A percentile compares a stretch with the other conserved stretches of the same genome.
These are phyloP conservation scores for Neoboletus magnificus DNA, from an alignment of 768 basidiomycete genomes.

Conservation along the genomic window DNA sequence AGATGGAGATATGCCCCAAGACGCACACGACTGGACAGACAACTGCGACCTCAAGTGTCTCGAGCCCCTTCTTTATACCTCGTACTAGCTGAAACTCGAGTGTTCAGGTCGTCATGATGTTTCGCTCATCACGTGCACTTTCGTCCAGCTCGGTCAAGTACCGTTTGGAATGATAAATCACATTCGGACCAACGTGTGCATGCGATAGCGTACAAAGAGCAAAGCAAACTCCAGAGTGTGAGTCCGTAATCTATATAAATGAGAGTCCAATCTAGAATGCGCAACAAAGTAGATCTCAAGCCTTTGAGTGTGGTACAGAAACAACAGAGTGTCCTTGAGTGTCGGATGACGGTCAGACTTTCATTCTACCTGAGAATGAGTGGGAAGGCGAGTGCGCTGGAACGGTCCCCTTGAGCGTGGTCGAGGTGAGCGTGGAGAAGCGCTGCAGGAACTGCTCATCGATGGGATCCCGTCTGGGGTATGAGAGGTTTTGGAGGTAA, in stretches of 20 bases:
- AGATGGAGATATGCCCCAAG: background rate
- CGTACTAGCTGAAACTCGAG: background rate
- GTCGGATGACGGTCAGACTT: slow-evolving; percentile 5
- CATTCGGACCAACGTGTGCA: slow-evolving; percentile 12
- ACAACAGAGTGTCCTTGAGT: background rate
- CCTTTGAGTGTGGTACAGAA: slow-evolving; percentile 7
- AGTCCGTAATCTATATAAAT: slow-evolving; percentile 32
- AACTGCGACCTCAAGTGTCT: background rate
- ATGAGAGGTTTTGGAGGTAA: slow-evolving; percentile 54
- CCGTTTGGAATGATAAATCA: slow-evolving; percentile 11
- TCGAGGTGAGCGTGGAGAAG: slow-evolving; percentile 38
- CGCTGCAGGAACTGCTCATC: slow-evolving; percentile 64
- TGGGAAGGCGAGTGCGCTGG: slow-evolving; percentile 15
- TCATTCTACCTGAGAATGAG: slow-evolving; percentile 29
- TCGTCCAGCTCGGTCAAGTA: background rate
- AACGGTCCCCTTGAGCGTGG: slow-evolving; percentile 16
- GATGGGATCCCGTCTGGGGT: slow-evolving; percentile 55
- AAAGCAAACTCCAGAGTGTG: slow-evolving; percentile 21
- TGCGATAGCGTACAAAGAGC: slow-evolving; percentile 24
- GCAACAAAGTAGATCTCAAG: slow-evolving; percentile 7
- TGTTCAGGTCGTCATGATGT: background rate
- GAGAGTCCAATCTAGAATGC: slow-evolving; percentile 22
- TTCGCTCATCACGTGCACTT: slow-evolving; percentile 11
- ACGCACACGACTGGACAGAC: background rate
- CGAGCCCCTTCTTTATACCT: too few species aligned